Conservation (phyloP, 805 yeast species). For the Teunomyces tritomae region DNA sequence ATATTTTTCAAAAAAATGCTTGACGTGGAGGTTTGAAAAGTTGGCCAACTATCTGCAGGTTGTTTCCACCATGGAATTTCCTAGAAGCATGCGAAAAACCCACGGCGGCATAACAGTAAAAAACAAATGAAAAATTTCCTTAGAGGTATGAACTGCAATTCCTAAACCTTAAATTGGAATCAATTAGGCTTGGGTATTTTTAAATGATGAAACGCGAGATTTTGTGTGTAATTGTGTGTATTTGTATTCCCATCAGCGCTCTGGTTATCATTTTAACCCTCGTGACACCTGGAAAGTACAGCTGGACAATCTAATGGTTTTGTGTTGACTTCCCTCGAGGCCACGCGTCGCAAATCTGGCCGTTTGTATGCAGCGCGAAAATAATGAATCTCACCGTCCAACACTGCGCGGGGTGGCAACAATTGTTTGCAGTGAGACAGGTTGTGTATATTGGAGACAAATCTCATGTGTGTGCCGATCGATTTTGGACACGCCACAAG, state of each 20-base stretch:
- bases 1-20: constrained; percentile 2
- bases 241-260: too few relatives aligned
- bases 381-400: not conserved
- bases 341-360: not conserved
- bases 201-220: too few relatives aligned
- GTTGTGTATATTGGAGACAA: not conserved
- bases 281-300: not conserved
- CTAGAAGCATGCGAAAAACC: constrained; percentile 1
- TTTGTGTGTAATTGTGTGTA: too few relatives aligned
- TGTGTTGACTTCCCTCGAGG: not conserved
- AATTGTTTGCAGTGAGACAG: not conserved
- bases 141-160: not conserved
- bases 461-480: not conserved
- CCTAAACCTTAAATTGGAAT: not conserved
- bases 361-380: not conserved
- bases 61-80: not conserved
- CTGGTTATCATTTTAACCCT: not conserved
- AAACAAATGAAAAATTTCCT: not conserved
- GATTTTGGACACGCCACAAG: not conserved
- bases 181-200: not conserved
- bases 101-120: not conserved
- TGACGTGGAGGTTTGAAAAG: constrained; percentile 4
- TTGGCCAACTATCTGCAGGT: not conserved
- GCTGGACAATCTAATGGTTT: not conserved
- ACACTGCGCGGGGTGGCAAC: not conserved